Conservation (phyloP, 129 eudicot genomes). For the Centella asiatica region DNA sequence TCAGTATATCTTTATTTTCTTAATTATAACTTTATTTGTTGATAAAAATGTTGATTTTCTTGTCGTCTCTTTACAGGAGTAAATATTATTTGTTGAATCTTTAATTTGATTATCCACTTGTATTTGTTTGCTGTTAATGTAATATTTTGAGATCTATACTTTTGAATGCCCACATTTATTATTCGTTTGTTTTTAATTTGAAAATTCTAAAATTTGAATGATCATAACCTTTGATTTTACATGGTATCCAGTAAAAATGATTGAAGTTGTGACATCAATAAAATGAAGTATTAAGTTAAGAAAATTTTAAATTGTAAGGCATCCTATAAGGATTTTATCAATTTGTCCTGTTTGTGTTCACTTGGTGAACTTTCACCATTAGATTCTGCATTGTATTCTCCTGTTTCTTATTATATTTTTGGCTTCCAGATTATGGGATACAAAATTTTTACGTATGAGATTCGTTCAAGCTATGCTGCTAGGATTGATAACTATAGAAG, state of each 20-base stretch:
- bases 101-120: no score
- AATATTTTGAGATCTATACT: no score
- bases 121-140: no score
- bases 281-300: not conserved
- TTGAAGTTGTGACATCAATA: not conserved
- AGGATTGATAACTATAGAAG: constrained; percentile 78
- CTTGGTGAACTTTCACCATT: not conserved
- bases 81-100: no score
- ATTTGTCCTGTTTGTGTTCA: not conserved
- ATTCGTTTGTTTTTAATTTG: not conserved
- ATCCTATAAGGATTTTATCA: not conserved
- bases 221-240: not conserved
- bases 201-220: not conserved
- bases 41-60: no score
- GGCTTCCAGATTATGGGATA: constrained; percentile 72
- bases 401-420: not conserved
- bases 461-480: constrained; percentile 89
- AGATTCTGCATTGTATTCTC: not conserved
- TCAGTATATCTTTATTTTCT: no score
- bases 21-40: no score
- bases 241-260: not conserved
- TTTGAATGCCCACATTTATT: no score
- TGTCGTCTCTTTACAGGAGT: not conserved
- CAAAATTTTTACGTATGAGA: constrained; percentile 87
- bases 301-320: not conserved